Conservation (phyloP, 1,139 yeast genomes). For the Saccharomyces hybrid region DNA sequence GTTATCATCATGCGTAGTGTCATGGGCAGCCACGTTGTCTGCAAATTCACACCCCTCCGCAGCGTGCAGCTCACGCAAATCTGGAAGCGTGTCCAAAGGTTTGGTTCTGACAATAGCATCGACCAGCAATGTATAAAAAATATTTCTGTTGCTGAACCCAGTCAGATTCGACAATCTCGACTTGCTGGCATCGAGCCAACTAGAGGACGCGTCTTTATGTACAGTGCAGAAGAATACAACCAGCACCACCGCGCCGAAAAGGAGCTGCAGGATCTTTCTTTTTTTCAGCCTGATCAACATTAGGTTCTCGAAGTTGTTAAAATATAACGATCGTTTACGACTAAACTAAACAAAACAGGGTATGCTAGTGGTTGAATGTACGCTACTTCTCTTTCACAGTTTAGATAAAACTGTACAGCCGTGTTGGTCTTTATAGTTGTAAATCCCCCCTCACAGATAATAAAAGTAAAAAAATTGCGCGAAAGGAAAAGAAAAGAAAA, state of each 20-base stretch:
- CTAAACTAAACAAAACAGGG: neutral
- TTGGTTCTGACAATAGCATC: neutral
- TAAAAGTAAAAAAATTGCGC: neutral
- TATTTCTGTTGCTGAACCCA: neutral
- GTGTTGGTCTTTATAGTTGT: neutral
- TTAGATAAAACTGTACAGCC: neutral
- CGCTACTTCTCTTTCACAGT: neutral
- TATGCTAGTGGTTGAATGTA: neutral
- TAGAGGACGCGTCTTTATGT: neutral
- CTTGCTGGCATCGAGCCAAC: neutral
- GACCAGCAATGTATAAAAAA: neutral
- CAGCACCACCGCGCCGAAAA: neutral
- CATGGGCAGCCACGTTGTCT: neutral
- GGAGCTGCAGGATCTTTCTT: neutral
- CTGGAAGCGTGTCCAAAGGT: neutral
- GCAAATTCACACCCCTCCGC: neutral
- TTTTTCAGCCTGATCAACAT: neutral
- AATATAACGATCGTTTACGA: neutral
- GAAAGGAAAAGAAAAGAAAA: neutral
- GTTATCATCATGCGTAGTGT: neutral
- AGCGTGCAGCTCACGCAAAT: neutral
- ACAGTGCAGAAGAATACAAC: neutral
- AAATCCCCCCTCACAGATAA: neutral
- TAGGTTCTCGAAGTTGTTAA: neutral
- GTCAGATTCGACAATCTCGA: neutral